Evolutionary conservation across 75 land plant genomes (phyloP).

Genomic region (Pseudotsuga menziesii): DNA sequence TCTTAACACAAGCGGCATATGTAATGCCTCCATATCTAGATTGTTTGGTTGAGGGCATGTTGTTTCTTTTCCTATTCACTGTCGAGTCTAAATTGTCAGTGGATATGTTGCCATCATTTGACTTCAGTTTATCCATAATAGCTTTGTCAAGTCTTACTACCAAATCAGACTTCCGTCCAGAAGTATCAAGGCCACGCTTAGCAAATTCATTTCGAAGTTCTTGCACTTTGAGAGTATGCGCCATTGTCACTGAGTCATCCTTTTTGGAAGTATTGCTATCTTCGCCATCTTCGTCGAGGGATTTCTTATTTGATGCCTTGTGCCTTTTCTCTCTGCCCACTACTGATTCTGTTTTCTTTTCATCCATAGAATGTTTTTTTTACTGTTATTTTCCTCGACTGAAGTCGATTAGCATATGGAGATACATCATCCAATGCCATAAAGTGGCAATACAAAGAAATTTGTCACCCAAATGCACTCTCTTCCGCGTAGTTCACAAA

Average conservation of each 20-base stretch:
- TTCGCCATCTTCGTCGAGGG: background rate
- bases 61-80: background rate
- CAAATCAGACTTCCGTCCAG: slow-evolving; percentile 66
- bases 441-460: too few species aligned
- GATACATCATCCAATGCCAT: too few species aligned
- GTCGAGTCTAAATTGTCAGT: background rate
- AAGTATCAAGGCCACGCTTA: slow-evolving; percentile 52
- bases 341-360: background rate
- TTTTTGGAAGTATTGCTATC: slow-evolving; percentile 5
- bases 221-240: slow-evolving; percentile 29
- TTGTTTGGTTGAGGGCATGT: background rate
- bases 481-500: too few species aligned
- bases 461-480: too few species aligned
- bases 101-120: background rate
- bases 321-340: background rate
- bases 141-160: slow-evolving; percentile 42
- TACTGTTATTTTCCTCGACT: background rate
- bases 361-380: background rate
- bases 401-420: too few species aligned
- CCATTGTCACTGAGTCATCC: background rate
- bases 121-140: slow-evolving; percentile 34
- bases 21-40: background rate
- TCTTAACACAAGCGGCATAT: background rate
- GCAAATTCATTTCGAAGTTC: slow-evolving; percentile 57
- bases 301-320: background rate